Base-by-base conservation (phyloP, 306 rosid genomes). In the Dryas drummondii region DNA sequence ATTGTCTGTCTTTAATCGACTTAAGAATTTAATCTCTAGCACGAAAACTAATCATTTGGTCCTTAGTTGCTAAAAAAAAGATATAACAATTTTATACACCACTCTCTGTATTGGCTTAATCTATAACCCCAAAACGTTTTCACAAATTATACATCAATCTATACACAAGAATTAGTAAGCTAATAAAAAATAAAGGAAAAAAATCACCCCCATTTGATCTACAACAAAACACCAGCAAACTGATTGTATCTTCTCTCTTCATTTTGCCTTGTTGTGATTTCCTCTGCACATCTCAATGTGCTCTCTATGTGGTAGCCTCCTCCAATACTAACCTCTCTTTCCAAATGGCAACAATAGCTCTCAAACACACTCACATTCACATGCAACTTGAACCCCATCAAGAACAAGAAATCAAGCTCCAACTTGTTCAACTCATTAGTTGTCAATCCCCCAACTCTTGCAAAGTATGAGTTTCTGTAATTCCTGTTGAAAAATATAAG, bases 361-460 rank as follows among this genome's bases (percentile, higher is more conserved):
- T 94, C 96, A 82, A 94, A 94, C 74, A 91, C 96, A 87, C 98
- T 94, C 81, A 94, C 85, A 86, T 94, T 94, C 75, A 94, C 98
- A 75, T 91, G 98, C 47, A 91, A 86, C 76, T 91, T 94, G 85
- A 94, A 94, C 17, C 90, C 87, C 96, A 94, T 88, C 88, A 88
- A 59, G 90, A 94, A 94, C n/a, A 91, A 80, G 82, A 94, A 94
- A 7, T 94, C 96, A 17, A 91, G 66, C 85, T 94, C 98, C 85
- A 94, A 57, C 17, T 79, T 82, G 86, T 94, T 94, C 84, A 94
- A 81, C 71, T 94, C 97, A 12, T 82, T 78, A 40, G 88, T 86
- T 41, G 87, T 83, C 64, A 94, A 77, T 65, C 98, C 98, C 19
- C 98, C 98, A 44, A 91, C 98, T 88, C 92, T 82, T 19, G 97